Conservation (phyloP, 805 yeast genomes). For the Yamadazyma akitaensis region DNA sequence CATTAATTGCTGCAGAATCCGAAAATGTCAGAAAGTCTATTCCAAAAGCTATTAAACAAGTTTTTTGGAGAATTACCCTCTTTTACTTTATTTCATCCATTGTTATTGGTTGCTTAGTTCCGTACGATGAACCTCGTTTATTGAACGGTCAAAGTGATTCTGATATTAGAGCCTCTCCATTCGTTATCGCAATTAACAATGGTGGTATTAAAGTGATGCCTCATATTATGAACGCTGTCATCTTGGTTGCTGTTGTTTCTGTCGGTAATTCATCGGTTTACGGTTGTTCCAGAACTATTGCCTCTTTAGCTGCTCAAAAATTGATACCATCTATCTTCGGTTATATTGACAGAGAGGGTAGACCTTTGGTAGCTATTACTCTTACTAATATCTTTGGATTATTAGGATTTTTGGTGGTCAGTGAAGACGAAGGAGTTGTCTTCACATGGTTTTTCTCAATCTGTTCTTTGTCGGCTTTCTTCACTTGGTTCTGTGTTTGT, state of each 20-base stretch:
- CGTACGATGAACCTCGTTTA: slow-evolving; percentile 47
- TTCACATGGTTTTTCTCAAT: slow-evolving; percentile 43
- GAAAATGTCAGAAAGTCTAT: slow-evolving; percentile 37
- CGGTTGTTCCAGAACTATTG: slow-evolving; percentile 66
- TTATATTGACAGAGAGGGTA: slow-evolving; percentile 40
- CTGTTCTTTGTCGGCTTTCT: slow-evolving; percentile 40
- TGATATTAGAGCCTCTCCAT: slow-evolving; percentile 67
- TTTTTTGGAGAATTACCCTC: slow-evolving; percentile 41
- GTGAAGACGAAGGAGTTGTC: slow-evolving; percentile 27
- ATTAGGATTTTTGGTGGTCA: slow-evolving; percentile 36
- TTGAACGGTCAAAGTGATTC: slow-evolving; percentile 46
- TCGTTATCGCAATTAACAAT: slow-evolving; percentile 63
- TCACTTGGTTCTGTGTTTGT: slow-evolving; percentile 42
- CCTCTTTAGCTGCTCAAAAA: slow-evolving; percentile 67
- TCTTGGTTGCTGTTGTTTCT: slow-evolving; percentile 67
- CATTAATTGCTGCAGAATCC: slow-evolving; percentile 39
- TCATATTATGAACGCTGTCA: slow-evolving; percentile 70
- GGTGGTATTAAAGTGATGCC: slow-evolving; percentile 68
- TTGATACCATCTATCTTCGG: slow-evolving; percentile 51
- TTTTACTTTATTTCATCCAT: slow-evolving; percentile 36
- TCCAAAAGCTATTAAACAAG: slow-evolving; percentile 41
- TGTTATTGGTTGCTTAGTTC: slow-evolving; percentile 43
- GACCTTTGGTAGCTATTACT: slow-evolving; percentile 39
- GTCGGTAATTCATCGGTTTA: slow-evolving; percentile 75
- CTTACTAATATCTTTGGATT: slow-evolving; percentile 33